Percentiles rank a stretch among this genome's conserved stretches.
These are phyloP conservation scores for Pichia sp. DNA, from an alignment of 1,139 yeast genomes.

Conservation along the genomic window DNA sequence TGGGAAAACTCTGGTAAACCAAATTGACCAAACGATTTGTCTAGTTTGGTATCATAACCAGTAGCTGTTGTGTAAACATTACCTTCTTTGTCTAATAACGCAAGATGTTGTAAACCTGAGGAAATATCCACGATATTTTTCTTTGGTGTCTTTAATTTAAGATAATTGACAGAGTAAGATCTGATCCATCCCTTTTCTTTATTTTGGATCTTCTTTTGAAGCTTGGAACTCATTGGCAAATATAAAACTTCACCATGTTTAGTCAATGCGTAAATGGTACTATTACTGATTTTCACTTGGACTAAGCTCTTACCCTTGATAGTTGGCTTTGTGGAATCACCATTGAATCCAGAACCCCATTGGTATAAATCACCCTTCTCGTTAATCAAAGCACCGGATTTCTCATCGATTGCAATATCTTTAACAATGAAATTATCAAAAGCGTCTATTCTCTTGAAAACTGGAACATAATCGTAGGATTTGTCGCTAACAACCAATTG, in stretches of 20 bases:
- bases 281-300: constrained; percentile 50
- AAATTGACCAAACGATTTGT: constrained; percentile 68
- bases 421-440: constrained; percentile 63
- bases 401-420: constrained; percentile 54
- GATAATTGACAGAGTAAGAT: constrained; percentile 15
- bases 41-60: constrained; percentile 32
- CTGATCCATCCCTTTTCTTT: constrained; percentile 23
- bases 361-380: constrained; percentile 73
- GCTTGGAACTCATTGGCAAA: constrained; percentile 40
- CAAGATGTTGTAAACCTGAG: constrained; percentile 67
- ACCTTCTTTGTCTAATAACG: constrained; percentile 61
- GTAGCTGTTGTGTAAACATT: constrained; percentile 65
- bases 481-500: constrained; percentile 39
- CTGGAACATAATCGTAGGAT: constrained; percentile 46
- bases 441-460: constrained; percentile 46
- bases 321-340: constrained; percentile 34
- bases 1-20: constrained; percentile 77
- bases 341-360: constrained; percentile 49
- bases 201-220: constrained; percentile 21
- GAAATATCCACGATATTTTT: constrained; percentile 42
- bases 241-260: constrained; percentile 52
- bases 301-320: constrained; percentile 45
- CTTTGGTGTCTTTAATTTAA: constrained; percentile 21
- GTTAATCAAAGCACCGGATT: constrained; percentile 61
- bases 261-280: constrained; percentile 57